Conservation (phyloP, 164 flowering plant species). For the Liriodendron chinense region DNA sequence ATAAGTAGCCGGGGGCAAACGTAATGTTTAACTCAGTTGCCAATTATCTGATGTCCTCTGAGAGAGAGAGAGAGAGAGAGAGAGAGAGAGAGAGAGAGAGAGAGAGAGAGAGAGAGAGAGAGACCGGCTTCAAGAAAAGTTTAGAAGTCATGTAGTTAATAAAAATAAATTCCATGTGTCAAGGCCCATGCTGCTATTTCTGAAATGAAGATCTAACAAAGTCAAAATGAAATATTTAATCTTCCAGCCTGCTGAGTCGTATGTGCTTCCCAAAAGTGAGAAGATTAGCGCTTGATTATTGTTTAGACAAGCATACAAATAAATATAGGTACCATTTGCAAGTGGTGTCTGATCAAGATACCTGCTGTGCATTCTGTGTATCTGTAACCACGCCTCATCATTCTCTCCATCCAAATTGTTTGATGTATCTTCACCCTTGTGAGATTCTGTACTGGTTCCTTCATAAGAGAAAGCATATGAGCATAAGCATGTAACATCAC, state of each 20-base stretch:
- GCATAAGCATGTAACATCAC: not conserved
- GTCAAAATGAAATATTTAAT: not conserved
- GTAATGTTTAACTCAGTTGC: too few relatives aligned
- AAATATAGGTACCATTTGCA: constrained; percentile 10
- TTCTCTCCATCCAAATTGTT: constrained; percentile 22
- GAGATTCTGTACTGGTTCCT: constrained; percentile 29
- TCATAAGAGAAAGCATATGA: not conserved
- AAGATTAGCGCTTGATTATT: not conserved
- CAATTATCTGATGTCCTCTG: too few relatives aligned
- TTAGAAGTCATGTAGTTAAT: too few relatives aligned
- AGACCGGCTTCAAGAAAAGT: too few relatives aligned
- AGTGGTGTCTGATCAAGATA: constrained; percentile 16
- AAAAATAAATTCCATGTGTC: too few relatives aligned
- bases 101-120: too few relatives aligned
- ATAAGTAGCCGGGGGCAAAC: too few relatives aligned
- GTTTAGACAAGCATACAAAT: not conserved
- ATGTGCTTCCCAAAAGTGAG: not conserved
- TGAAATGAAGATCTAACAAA: not conserved
- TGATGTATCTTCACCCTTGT: constrained; percentile 30
- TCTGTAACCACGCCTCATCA: constrained; percentile 63
- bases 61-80: too few relatives aligned
- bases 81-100: too few relatives aligned
- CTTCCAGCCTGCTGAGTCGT: not conserved
- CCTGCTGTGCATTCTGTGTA: constrained; percentile 75
- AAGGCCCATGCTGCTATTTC: not conserved